These are phyloP conservation scores for Westerdykella aurantiaca DNA, from an alignment of 2,329 filamentous ascomycete genomes.

Conservation along the genomic window DNA sequence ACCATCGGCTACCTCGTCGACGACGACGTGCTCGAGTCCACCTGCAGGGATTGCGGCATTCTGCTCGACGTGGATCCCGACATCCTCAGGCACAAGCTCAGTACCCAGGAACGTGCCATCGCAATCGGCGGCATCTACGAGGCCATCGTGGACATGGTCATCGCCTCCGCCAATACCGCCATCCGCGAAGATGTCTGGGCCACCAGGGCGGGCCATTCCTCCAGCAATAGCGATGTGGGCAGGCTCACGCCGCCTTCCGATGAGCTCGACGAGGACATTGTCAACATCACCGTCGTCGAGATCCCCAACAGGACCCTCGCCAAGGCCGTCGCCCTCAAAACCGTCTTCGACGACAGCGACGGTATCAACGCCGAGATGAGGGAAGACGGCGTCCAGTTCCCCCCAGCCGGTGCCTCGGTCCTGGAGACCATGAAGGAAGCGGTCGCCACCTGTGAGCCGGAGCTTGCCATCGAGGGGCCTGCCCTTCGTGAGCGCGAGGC, in stretches of 20 bases:
- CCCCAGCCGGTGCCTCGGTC: constrained; percentile 70
- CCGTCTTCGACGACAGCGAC: constrained; percentile 84
- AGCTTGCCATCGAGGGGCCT: constrained; percentile 68
- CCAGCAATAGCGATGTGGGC: constrained; percentile 55
- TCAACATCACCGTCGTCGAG: constrained; percentile 83
- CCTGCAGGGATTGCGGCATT: constrained; percentile 84
- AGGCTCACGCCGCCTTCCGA: constrained; percentile 62
- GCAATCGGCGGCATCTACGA: constrained; percentile 87
- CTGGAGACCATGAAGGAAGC: constrained; percentile 82
- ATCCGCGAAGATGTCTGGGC: constrained; percentile 70
- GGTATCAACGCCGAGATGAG: constrained; percentile 98
- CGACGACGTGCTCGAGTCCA: constrained; percentile 73
- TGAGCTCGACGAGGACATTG: constrained; percentile 73
- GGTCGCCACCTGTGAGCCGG: constrained; percentile 67
- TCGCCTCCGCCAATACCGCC: constrained; percentile 78
- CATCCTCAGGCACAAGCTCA: constrained; percentile 69
- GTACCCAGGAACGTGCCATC: constrained; percentile 75
- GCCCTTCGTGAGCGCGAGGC: constrained; percentile 68
- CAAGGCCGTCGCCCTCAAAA: constrained; percentile 82
- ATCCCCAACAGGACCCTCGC: constrained; percentile 73
- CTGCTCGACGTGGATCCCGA: constrained; percentile 84
- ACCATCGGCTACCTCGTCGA: constrained; percentile 80
- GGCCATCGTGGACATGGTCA: constrained; percentile 89
- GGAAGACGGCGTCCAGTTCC: constrained; percentile 79
- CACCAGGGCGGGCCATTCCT: constrained; percentile 61